phyloP scores from a whole-genome alignment of 2,329 filamentous ascomycete species.

The Raffaelea albimanens region DNA sequence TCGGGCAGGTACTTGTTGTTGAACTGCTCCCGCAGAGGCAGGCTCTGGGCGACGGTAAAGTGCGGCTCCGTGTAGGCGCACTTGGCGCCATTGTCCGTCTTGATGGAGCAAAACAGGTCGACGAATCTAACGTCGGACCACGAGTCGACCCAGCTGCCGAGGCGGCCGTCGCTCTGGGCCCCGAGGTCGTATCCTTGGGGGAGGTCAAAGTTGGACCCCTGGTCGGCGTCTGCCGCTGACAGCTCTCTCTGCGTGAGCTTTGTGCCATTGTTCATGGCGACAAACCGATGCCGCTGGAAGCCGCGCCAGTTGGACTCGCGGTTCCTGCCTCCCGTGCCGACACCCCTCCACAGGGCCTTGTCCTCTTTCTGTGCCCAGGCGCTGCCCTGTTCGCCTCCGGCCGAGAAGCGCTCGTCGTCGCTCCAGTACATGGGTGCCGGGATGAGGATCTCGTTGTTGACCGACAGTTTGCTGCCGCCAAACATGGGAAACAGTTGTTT shows the following conservation, averaged over 20 bases:
- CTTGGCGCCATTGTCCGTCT: slow-evolving; percentile 15
- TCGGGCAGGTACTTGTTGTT: slow-evolving; percentile 62
- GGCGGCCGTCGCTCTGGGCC: slow-evolving; percentile 32
- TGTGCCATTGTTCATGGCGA: slow-evolving; percentile 62
- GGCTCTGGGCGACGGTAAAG: slow-evolving; percentile 28
- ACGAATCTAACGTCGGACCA: slow-evolving; percentile 44
- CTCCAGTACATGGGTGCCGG: slow-evolving; percentile 62
- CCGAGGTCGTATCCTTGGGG: slow-evolving; percentile 41
- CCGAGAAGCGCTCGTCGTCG: slow-evolving; percentile 52
- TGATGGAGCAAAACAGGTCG: slow-evolving; percentile 40
- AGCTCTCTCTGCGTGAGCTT: slow-evolving; percentile 43
- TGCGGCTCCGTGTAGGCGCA: slow-evolving; percentile 41
- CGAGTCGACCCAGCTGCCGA: slow-evolving; percentile 38
- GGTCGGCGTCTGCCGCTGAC: too few species aligned
- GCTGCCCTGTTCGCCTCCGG: slow-evolving; percentile 41
- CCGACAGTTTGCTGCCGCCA: slow-evolving; percentile 56
- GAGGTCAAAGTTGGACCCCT: slow-evolving; percentile 40
- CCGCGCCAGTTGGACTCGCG: slow-evolving; percentile 54
- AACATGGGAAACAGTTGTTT: slow-evolving; percentile 55
- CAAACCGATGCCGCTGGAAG: slow-evolving; percentile 68
- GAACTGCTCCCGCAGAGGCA: slow-evolving; percentile 44
- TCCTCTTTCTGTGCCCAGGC: slow-evolving; percentile 50
- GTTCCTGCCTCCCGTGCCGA: slow-evolving; percentile 56
- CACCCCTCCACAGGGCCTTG: slow-evolving; percentile 54
- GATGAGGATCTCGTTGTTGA: slow-evolving; percentile 63